Conservation (phyloP, 2,329 filamentous ascomycete genomes). For the Xylariaceae sp. region DNA sequence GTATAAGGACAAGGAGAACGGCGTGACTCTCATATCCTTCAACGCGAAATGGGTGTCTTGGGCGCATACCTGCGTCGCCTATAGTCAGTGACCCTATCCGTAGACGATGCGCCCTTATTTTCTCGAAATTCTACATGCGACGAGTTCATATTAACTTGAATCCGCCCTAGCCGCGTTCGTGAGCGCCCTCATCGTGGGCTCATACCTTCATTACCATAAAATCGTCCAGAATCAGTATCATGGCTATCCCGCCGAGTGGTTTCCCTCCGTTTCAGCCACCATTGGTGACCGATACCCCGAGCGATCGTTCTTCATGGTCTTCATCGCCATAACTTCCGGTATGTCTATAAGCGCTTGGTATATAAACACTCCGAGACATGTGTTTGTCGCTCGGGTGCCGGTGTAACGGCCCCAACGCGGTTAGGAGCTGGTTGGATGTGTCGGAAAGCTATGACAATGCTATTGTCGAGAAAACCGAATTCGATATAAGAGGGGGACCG, state of each 20-base stretch:
- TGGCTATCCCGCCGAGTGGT: slow-evolving; percentile 93
- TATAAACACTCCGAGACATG: neutral
- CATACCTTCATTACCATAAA: slow-evolving; percentile 84
- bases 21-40: slow-evolving; percentile 54
- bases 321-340: slow-evolving; percentile 94
- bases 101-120: neutral
- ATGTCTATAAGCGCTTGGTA: slow-evolving; percentile 26
- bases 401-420: neutral
- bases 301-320: slow-evolving; percentile 92
- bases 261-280: slow-evolving; percentile 90
- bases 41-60: slow-evolving; percentile 89
- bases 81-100: slow-evolving; percentile 49
- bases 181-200: slow-evolving; percentile 76
- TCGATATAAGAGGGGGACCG: neutral
- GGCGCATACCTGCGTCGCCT: slow-evolving; percentile 78
- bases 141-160: slow-evolving; percentile 1
- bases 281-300: slow-evolving; percentile 98
- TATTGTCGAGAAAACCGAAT: neutral
- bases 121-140: neutral
- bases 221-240: slow-evolving; percentile 97
- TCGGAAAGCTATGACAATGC: neutral
- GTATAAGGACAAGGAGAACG: slow-evolving; percentile 61
- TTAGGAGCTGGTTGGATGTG: neutral
- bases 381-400: neutral
- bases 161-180: slow-evolving; percentile 67